Percentiles rank a stretch among this genome's conserved stretches.
phyloP scores from a whole-genome alignment of 139 green algal genomes.

The Chlamydomonas sp. region DNA sequence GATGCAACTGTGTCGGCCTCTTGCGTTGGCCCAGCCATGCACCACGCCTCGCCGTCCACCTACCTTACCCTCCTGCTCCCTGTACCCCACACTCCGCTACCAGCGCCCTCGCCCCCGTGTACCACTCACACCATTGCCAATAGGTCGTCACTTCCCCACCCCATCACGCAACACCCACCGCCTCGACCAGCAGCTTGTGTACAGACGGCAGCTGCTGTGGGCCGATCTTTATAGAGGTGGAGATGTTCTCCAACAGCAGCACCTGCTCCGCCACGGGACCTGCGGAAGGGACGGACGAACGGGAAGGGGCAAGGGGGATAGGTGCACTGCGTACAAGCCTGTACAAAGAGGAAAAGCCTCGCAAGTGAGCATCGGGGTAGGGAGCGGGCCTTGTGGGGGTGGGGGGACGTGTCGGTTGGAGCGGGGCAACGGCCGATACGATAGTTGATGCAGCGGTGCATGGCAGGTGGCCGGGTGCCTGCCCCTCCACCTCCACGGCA shows the following conservation, averaged over 20 bases:
- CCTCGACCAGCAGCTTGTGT: conserved; percentile 80
- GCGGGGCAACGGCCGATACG: too few relatives aligned
- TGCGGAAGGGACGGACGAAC: conserved; percentile 31
- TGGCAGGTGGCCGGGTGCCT: too few relatives aligned
- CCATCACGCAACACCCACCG: conserved; percentile 43
- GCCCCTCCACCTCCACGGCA: too few relatives aligned
- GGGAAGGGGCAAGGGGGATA: background rate
- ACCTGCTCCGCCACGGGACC: conserved; percentile 86
- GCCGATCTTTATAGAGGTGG: conserved; percentile 81
- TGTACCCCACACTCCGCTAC: background rate
- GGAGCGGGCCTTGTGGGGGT: background rate
- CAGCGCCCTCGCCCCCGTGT: background rate
- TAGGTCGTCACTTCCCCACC: too few relatives aligned
- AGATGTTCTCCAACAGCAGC: conserved; percentile 95
- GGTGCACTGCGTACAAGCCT: background rate
- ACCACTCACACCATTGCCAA: too few relatives aligned
- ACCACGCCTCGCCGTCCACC: background rate
- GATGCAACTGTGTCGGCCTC: too few relatives aligned
- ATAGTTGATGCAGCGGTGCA: too few relatives aligned
- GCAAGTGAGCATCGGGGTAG: background rate
- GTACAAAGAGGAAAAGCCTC: background rate
- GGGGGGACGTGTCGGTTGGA: too few relatives aligned
- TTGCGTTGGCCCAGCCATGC: background rate
- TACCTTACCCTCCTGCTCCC: background rate
- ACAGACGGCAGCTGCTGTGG: conserved; percentile 88